Evolutionary conservation across 495 filamentous ascomycete species (phyloP), one percentile per base, ranked within the genome.

Genomic region (Amorphotheca resinae): DNA sequence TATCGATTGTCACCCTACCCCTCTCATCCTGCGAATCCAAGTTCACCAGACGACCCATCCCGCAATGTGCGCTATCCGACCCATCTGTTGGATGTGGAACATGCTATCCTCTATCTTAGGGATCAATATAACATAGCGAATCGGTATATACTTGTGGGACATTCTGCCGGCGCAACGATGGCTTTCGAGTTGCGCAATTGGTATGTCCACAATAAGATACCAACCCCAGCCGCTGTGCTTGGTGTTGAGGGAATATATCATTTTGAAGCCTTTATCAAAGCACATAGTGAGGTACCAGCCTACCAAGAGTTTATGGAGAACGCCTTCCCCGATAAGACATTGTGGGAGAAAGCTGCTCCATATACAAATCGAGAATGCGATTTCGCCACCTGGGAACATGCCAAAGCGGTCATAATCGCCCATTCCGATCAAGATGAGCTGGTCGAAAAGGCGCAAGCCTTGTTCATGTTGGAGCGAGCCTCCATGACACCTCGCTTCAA

Each of bases 1-100:
- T 93, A 94, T 67, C 77, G 87, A 15, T 73, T 93, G 18, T 87
- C 79, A 18, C 69, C 83, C 1, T 74, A 91, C 57, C 80, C 83
- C 0, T 43, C 55, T 7, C 66, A 76, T 56, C 69, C 79, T 0
- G 62, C 72, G 17, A 11, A 39, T 52, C 61, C 62, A 35, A 47
- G 20, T 26, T 55, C 40, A 25, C 55, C 41, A 8, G 46, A 36
- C 23, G 46, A 50, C 25, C 36, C 33, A 12, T 50, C 47, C 3
- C 39, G 51, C 18, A 54, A 54, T 45, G 77, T 76, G 1, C 62
- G 54, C 14, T 84, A 93, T 51, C 87, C 87, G 0, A 75, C 81
- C 33, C 85, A 89, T 49, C 62, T 93, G 17, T 42, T 64, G 33
- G 87, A 95, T 47, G 72, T 91, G 9, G 61, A 73, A 6, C 51